Evolutionary conservation across 129 eudicot species (phyloP).

Genomic region (Smallanthus sonchifolius): DNA sequence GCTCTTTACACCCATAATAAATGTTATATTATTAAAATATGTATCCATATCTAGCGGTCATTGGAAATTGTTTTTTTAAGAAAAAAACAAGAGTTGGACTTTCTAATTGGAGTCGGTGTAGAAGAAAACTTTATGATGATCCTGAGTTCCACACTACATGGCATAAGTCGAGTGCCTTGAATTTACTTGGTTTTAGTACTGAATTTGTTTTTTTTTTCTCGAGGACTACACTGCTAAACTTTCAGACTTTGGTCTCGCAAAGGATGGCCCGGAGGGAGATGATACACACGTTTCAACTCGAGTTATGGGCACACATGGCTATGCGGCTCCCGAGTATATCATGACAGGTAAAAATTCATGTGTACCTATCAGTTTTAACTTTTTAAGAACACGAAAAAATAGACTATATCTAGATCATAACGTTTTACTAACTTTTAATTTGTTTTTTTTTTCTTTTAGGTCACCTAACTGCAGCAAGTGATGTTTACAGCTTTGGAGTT

Average conservation of each 20-base stretch:
- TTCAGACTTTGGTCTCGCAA: conserved; percentile 52
- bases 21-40: not conserved
- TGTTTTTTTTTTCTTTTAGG: conserved; percentile 35
- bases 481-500: conserved; percentile 89
- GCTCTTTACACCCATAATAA: not conserved
- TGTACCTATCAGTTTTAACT: not conserved
- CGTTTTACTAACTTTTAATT: not conserved
- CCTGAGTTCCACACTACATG: not conserved
- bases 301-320: conserved; percentile 64
- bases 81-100: too few species aligned
- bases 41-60: not conserved
- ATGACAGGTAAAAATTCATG: conserved; percentile 43
- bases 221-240: conserved; percentile 48
- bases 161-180: not conserved
- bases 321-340: conserved; percentile 71
- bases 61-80: too few species aligned
- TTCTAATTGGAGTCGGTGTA: too few species aligned
- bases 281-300: conserved; percentile 46
- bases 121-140: not conserved
- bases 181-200: conserved; percentile 5
- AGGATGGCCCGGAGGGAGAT: conserved; percentile 40
- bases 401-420: not conserved
- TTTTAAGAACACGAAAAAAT: not conserved
- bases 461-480: conserved; percentile 87
- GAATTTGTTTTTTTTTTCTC: not conserved